Conservation (phyloP, 2,329 filamentous ascomycete genomes). For the Falciphora oryzae region DNA sequence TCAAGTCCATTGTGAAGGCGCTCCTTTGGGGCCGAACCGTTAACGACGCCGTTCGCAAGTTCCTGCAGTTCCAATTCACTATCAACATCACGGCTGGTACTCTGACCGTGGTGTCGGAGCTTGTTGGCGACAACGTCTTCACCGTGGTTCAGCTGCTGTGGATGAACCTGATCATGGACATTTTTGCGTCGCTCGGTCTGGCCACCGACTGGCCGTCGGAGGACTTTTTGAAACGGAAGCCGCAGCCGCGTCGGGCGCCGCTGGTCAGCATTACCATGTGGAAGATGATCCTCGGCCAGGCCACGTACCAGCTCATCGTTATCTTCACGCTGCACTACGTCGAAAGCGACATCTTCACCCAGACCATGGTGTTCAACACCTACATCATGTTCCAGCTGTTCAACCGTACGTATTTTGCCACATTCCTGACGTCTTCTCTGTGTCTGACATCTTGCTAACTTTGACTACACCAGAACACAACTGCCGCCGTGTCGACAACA, state of each 20-base stretch:
- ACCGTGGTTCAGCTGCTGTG: slow-evolving; percentile 56
- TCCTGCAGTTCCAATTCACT: slow-evolving; percentile 57
- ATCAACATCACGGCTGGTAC: slow-evolving; percentile 58
- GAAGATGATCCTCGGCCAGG: slow-evolving; percentile 77
- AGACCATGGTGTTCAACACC: slow-evolving; percentile 75
- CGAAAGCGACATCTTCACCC: slow-evolving; percentile 27
- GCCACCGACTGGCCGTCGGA: slow-evolving; percentile 41
- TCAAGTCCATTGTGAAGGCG: slow-evolving; percentile 53
- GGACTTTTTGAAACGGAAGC: slow-evolving; percentile 35
- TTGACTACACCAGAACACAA: slow-evolving; percentile 53
- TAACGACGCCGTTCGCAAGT: slow-evolving; percentile 59
- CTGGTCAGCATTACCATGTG: slow-evolving; percentile 67
- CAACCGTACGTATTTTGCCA: slow-evolving; percentile 55
- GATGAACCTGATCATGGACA: slow-evolving; percentile 62
- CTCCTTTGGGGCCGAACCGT: slow-evolving; percentile 58
- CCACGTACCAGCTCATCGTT: slow-evolving; percentile 62
- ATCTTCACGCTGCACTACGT: slow-evolving; percentile 58
- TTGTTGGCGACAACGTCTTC: slow-evolving; percentile 49
- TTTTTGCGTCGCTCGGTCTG: slow-evolving; percentile 50
- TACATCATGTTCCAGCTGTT: slow-evolving; percentile 91
- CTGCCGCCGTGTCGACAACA: slow-evolving; percentile 76
- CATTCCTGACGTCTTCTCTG: slow-evolving; percentile 54
- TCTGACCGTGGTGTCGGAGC: slow-evolving; percentile 53
- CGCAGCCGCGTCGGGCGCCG: slow-evolving; percentile 23
- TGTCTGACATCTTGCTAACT: slow-evolving; percentile 36